Evolutionary conservation across 345 rosid species (phyloP), one percentile per base, ranked within the genome.

Genomic region (Melastoma malabathricum): DNA sequence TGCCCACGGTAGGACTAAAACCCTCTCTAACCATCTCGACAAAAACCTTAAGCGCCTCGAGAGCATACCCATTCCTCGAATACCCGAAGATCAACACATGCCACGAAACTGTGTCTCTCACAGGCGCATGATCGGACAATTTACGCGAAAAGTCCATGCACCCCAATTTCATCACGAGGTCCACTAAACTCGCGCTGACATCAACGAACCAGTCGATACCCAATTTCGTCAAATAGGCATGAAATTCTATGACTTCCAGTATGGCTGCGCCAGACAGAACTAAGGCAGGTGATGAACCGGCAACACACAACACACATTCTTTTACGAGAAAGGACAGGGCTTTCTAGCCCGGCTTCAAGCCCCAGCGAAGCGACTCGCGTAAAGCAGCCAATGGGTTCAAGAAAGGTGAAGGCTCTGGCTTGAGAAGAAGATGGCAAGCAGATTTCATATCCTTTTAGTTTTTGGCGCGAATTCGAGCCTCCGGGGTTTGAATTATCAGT

Each of bases 71-170:
- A 19, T 73, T 80, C 43, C 80, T 63, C 3, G 97, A 78, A 29
- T 73, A 84, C 50, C 92, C 97, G 58, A 75, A 77, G 46, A 88
- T 82, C 61, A 84, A 58, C 15, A 88, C 88, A 47, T 87, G 84
- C 96, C 96, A 87, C 57, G 80, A 65, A 48, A 88, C 81, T 13
- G 61, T 68, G 64, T 88, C 90, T 70, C 82, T 78, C 0, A 62
- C 70, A 54, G 77, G 81, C 84, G 82, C 84, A 69, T 62, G 70
- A 39, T 80, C 92, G 61, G 80, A 78, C 70, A 82, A 6, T 47
- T 23, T 50, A 8, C 56, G 82, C 18, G 95, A 88, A 19, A 18
- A 43, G 1, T 15, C 20, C 5, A 63, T 31, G 13, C 61, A 72
- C 9, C 84, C 86, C 61, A 73, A 22, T 46, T 84, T 82, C 60